phyloP scores from a whole-genome alignment of 2,329 filamentous ascomycete species.

The Microdochium nivale region DNA sequence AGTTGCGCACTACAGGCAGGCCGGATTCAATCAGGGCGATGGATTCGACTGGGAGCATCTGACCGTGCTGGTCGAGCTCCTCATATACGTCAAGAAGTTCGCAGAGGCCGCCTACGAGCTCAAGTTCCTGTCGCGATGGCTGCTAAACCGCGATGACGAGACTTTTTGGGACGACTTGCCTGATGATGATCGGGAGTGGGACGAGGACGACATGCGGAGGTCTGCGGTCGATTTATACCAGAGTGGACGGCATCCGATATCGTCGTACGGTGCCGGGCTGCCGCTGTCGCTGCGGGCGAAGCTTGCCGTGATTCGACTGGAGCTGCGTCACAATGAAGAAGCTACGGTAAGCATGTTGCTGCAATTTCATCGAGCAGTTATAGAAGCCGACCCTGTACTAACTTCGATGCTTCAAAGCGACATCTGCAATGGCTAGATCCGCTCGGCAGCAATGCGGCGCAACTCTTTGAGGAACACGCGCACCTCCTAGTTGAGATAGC shows the following conservation, averaged over 20 bases:
- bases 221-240: slow-evolving; percentile 51
- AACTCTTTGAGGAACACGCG: slow-evolving; percentile 55
- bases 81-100: slow-evolving; percentile 55
- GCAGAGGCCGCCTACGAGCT: slow-evolving; percentile 59
- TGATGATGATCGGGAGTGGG: slow-evolving; percentile 84
- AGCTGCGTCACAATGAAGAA: slow-evolving; percentile 59
- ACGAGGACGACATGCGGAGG: slow-evolving; percentile 63
- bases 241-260: slow-evolving; percentile 38
- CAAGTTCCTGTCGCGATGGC: slow-evolving; percentile 70
- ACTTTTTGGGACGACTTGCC: slow-evolving; percentile 65
- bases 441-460: slow-evolving; percentile 38
- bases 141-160: slow-evolving; percentile 68
- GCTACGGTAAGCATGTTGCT: slow-evolving; percentile 51
- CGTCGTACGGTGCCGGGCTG: slow-evolving; percentile 62
- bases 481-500: slow-evolving; percentile 70
- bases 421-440: slow-evolving; percentile 67
- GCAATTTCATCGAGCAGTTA: slow-evolving; percentile 7
- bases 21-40: slow-evolving; percentile 22
- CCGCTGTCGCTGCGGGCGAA: slow-evolving; percentile 79
- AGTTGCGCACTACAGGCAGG: slow-evolving; percentile 31
- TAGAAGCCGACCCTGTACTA: slow-evolving; percentile 9
- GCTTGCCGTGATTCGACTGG: slow-evolving; percentile 74
- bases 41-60: slow-evolving; percentile 68
- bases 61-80: slow-evolving; percentile 76
- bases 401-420: slow-evolving; percentile 27